Evolutionary conservation across 1,284 basidiomycete species (phyloP).

Genomic region (Testicularia cyperi): DNA sequence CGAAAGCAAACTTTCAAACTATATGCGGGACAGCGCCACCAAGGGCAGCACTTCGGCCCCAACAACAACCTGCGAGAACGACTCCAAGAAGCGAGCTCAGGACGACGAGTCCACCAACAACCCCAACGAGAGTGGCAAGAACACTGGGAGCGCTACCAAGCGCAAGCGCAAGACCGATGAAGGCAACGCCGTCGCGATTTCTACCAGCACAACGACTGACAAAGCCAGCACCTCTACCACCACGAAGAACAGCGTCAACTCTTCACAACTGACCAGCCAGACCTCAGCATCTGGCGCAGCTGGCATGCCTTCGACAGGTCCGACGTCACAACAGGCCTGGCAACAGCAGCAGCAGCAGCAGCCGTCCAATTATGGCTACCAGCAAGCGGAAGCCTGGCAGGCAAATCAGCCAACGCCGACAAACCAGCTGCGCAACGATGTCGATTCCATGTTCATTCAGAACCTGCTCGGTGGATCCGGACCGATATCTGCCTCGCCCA

Average conservation of each 20-base stretch:
- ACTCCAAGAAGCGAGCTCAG: conserved; percentile 18
- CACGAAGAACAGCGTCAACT: conserved; percentile 8
- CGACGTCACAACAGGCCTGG: conserved; percentile 1
- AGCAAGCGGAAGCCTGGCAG: not conserved
- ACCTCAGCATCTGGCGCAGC: no score
- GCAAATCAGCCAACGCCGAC: not conserved
- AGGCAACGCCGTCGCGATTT: conserved; percentile 1
- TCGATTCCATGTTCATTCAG: conserved; percentile 28
- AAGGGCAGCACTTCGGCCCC: not conserved
- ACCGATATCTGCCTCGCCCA: not conserved
- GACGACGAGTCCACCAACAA: conserved; percentile 10
- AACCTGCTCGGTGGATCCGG: conserved; percentile 21
- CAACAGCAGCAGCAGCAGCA: conserved; percentile 15
- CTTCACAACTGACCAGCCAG: not conserved
- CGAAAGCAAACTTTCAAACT: conserved; percentile 33
- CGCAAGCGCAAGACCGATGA: conserved; percentile 25
- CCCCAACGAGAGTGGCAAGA: no score
- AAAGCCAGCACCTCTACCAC: no score
- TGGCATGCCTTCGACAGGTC: no score
- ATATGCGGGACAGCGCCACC: conserved; percentile 10
- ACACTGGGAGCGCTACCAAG: no score
- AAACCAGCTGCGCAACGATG: conserved; percentile 1
- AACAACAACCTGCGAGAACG: not conserved
- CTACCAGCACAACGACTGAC: no score
- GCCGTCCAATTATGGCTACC: no score